Evolutionary conservation across 23 red algal species (phyloP).

Genomic region (Rhodosorus marinus): DNA sequence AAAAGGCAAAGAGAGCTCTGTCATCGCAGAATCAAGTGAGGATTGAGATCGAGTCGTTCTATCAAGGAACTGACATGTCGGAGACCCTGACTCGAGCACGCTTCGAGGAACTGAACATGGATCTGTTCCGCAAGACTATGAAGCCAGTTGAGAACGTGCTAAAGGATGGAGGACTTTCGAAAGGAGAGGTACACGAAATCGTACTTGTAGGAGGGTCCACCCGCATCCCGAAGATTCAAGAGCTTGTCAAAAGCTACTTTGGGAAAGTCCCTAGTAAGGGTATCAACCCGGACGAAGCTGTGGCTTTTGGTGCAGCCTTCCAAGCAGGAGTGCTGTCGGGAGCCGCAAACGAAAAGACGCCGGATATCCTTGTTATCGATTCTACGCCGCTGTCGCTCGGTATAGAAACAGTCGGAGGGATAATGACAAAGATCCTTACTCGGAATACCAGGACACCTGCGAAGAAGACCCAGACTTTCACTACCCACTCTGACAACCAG

Average conservation of each 20-base stretch:
- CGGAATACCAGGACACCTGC: constrained; percentile 80
- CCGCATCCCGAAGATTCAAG: constrained; percentile 88
- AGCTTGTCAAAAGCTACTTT: constrained; percentile 71
- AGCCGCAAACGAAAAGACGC: constrained; percentile 45
- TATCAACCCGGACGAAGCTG: constrained; percentile 97
- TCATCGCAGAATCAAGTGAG: constrained; percentile 85
- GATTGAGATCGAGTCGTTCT: constrained; percentile 89
- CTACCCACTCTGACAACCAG: constrained; percentile 83
- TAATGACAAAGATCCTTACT: constrained; percentile 96
- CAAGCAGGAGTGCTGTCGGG: constrained; percentile 84
- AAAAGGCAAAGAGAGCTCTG: constrained; percentile 89
- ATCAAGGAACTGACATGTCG: constrained; percentile 60
- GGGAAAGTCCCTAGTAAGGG: constrained; percentile 73
- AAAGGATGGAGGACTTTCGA: constrained; percentile 60
- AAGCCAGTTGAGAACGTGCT: constrained; percentile 88
- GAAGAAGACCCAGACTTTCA: constrained; percentile 86
- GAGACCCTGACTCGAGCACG: constrained; percentile 85
- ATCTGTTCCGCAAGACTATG: constrained; percentile 93
- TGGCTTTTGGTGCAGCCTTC: constrained; percentile 87
- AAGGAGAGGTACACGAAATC: constrained; percentile 74
- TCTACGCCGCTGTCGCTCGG: constrained; percentile 85
- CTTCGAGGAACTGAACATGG: constrained; percentile 90
- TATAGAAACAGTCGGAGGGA: constrained; percentile 92
- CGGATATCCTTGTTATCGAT: constrained; percentile 71
- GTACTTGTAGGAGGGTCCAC: constrained; percentile 96